phyloP scores from a whole-genome alignment of 805 yeast genomes.

The Millerago galiae region DNA sequence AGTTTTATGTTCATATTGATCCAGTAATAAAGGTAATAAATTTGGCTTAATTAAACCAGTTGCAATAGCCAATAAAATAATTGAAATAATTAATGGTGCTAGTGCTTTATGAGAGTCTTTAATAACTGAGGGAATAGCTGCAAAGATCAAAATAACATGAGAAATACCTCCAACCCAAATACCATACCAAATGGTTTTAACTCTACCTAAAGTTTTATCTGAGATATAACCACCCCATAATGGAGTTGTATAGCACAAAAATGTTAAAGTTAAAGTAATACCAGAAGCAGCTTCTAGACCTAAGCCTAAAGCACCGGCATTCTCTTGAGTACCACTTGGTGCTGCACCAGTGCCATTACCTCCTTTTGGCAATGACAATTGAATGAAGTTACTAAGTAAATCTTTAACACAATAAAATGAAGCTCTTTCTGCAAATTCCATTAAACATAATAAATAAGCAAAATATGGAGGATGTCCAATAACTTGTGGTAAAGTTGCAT shows the following conservation, averaged over 20 bases:
- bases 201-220: conserved; percentile 69
- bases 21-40: no score
- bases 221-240: conserved; percentile 68
- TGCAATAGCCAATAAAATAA: conserved; percentile 42
- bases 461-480: conserved; percentile 40
- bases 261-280: conserved; percentile 65
- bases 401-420: conserved; percentile 75
- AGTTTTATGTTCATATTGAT: no score
- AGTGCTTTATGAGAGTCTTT: conserved; percentile 30
- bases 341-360: conserved; percentile 28
- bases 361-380: conserved; percentile 35
- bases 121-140: conserved; percentile 54
- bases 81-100: conserved; percentile 48
- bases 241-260: conserved; percentile 78
- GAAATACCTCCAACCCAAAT: conserved; percentile 54
- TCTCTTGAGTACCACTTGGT: conserved; percentile 13
- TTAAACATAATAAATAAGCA: conserved; percentile 49
- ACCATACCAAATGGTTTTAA: conserved; percentile 55
- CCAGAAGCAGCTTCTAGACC: conserved; percentile 63
- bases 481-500: conserved; percentile 26
- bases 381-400: conserved; percentile 75
- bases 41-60: no score
- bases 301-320: conserved; percentile 50
- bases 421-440: conserved; percentile 75
- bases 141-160: conserved; percentile 54